Evolutionary conservation across 1,284 basidiomycete species (phyloP).

Genomic region (Heterobasidion annosum): DNA sequence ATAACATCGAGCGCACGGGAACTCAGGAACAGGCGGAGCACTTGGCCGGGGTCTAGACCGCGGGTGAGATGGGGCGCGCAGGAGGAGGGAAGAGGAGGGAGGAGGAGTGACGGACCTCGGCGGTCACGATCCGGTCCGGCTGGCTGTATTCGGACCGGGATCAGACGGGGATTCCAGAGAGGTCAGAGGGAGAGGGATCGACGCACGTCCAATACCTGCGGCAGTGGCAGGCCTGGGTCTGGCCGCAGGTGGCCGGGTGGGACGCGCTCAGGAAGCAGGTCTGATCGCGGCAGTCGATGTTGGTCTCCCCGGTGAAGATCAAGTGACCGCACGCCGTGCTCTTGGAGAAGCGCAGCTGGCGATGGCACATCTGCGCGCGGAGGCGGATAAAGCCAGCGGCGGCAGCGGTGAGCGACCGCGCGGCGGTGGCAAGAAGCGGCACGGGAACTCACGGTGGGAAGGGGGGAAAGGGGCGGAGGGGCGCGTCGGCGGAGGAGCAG

Average conservation of each 20-base stretch:
- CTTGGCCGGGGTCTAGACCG: not conserved
- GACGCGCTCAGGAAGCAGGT: constrained; percentile 37
- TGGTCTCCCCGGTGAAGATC: constrained; percentile 35
- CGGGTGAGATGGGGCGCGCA: not conserved
- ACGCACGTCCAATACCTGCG: constrained; percentile 49
- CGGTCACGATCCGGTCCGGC: constrained; percentile 20
- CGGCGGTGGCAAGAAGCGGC: no score
- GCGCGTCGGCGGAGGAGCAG: not conserved
- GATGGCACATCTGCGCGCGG: constrained; percentile 48
- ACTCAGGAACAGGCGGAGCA: not conserved
- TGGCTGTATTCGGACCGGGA: constrained; percentile 13
- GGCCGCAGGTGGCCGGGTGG: constrained; percentile 39
- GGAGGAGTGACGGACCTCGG: constrained; percentile 15
- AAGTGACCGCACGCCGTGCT: constrained; percentile 46
- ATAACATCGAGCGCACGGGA: not conserved
- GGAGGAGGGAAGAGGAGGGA: not conserved
- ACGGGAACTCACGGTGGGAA: not conserved
- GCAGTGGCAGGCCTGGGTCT: constrained; percentile 32
- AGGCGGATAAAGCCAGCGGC: not conserved
- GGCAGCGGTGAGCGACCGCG: not conserved
- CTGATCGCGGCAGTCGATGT: constrained; percentile 42
- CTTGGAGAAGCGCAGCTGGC: constrained; percentile 44
- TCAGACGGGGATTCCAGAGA: not conserved
- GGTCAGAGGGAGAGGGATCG: constrained; percentile 9
- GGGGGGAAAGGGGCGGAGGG: not conserved